Evolutionary conservation across 2,329 filamentous ascomycete species (phyloP).

Genomic region (Pyrenophora teres): DNA sequence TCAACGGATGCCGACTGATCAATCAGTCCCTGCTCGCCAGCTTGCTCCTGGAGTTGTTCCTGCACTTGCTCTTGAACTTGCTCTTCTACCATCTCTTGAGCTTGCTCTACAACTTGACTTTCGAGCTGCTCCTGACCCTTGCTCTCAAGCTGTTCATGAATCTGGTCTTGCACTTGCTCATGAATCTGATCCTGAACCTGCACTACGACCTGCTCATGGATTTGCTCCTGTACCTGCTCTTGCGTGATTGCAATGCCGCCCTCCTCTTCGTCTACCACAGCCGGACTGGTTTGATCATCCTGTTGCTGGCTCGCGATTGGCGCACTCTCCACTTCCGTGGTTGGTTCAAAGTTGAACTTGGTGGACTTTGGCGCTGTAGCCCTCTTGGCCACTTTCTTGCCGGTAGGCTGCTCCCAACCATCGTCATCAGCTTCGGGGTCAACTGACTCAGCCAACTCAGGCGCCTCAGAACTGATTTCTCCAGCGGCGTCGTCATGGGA

Average conservation of each 20-base stretch:
- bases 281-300: neutral
- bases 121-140: slow-evolving; percentile 1
- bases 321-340: slow-evolving; percentile 10
- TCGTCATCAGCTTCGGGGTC: slow-evolving; percentile 8
- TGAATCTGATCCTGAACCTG: slow-evolving; percentile 17
- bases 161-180: slow-evolving; percentile 16
- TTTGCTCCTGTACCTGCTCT: slow-evolving; percentile 14
- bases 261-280: slow-evolving; percentile 5
- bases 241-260: slow-evolving; percentile 10
- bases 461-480: neutral
- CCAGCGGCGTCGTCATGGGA: neutral
- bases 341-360: slow-evolving; percentile 14
- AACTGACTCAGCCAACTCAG: slow-evolving; percentile 1
- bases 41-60: slow-evolving; percentile 9
- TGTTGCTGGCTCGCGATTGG: slow-evolving; percentile 4
- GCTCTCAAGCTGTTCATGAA: slow-evolving; percentile 14
- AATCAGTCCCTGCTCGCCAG: slow-evolving; percentile 2
- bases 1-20: slow-evolving; percentile 6
- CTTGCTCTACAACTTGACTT: slow-evolving; percentile 3
- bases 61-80: slow-evolving; percentile 14
- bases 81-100: slow-evolving; percentile 13
- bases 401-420: slow-evolving; percentile 17
- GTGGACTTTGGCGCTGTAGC: slow-evolving; percentile 11
- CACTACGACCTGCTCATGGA: slow-evolving; percentile 6
- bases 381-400: slow-evolving; percentile 16